Evolutionary conservation across 1,284 basidiomycete species (phyloP).

Genomic region (Ceratobasidium sp.): DNA sequence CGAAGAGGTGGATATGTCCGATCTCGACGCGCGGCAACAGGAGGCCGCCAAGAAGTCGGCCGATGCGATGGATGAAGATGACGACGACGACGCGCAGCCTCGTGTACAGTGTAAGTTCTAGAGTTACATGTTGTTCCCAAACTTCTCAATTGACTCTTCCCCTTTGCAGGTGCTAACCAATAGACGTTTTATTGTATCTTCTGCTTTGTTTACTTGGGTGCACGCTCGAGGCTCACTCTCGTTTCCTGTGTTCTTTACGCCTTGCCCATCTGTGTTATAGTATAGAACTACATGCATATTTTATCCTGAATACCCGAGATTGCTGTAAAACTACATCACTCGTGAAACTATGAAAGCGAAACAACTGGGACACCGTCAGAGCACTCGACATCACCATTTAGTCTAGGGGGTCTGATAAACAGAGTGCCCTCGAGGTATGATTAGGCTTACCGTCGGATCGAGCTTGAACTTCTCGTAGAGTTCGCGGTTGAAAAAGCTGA

Average conservation of each 20-base stretch:
- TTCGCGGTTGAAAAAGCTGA: constrained; percentile 84
- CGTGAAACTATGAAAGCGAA: not conserved
- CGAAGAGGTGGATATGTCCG: constrained; percentile 88
- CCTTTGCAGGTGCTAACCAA: constrained; percentile 35
- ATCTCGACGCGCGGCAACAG: constrained; percentile 80
- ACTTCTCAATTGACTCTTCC: not conserved
- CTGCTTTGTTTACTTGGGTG: constrained; percentile 31
- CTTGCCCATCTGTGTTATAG: constrained; percentile 37
- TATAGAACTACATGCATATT: constrained; percentile 41
- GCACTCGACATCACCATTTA: constrained; percentile 57
- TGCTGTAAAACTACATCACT: constrained; percentile 2
- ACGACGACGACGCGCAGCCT: constrained; percentile 65
- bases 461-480: constrained; percentile 81
- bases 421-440: not conserved
- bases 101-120: constrained; percentile 72
- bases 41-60: constrained; percentile 55
- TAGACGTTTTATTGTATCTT: constrained; percentile 21
- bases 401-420: constrained; percentile 51
- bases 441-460: constrained; percentile 72
- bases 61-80: constrained; percentile 88
- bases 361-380: not conserved
- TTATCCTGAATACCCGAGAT: constrained; percentile 38
- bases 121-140: not conserved
- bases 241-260: constrained; percentile 31
- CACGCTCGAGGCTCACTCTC: constrained; percentile 26